phyloP scores from a whole-genome alignment of 768 basidiomycete species.

The Tricholoma sp. region DNA sequence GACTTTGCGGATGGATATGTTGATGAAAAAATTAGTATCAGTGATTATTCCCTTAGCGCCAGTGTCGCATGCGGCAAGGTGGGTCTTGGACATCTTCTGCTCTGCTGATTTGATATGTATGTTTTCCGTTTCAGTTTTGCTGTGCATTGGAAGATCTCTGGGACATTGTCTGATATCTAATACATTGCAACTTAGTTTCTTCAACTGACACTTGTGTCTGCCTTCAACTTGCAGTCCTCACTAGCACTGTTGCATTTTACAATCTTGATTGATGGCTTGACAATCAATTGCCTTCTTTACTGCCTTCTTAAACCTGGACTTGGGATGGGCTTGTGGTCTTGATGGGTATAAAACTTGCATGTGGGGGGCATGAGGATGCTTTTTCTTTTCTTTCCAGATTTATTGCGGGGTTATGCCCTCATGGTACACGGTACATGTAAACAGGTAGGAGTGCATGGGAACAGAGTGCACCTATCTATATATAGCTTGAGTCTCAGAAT shows the following conservation, averaged over 20 bases:
- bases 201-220: not conserved
- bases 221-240: not conserved
- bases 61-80: conserved; percentile 98
- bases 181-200: not conserved
- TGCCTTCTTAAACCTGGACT: not conserved
- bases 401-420: too few relatives aligned
- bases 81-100: conserved; percentile 18
- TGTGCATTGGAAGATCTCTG: conserved; percentile 92
- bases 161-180: conserved; percentile 67
- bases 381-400: too few relatives aligned
- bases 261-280: too few relatives aligned
- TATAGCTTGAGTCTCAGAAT: too few relatives aligned
- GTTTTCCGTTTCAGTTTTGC: conserved; percentile 55
- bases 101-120: not conserved
- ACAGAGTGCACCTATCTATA: too few relatives aligned
- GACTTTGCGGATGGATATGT: conserved; percentile 95
- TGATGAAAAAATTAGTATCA: conserved; percentile 96
- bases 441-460: too few relatives aligned
- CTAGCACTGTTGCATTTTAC: too few relatives aligned
- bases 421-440: too few relatives aligned
- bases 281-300: too few relatives aligned
- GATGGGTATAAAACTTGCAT: too few relatives aligned
- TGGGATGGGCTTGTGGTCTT: too few relatives aligned
- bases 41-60: conserved; percentile 88
- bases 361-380: too few relatives aligned